Evolutionary conservation across 176 grass and related monocot species (phyloP), one percentile per base, ranked within the genome.

Genomic region (Musa acuminata): DNA sequence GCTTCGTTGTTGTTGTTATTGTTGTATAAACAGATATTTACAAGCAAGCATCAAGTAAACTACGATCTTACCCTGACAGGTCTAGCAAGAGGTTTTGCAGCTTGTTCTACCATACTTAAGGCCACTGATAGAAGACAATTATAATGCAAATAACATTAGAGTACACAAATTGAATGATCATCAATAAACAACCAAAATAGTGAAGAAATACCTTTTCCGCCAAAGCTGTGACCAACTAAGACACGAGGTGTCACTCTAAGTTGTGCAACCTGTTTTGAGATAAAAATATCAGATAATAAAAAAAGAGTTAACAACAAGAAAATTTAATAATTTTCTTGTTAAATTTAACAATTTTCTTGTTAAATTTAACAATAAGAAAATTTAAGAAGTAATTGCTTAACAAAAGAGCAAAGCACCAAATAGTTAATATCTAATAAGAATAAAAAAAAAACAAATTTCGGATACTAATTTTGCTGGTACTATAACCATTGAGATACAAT

Each of bases 31-130:
- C 1, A 11, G 17, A 17, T 4, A 51, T 51, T 50, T n/a, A 51
- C 29, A 49, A 17, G 67, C 17, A 70, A 70, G 43, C 48, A 70
- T 70, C 52, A 53, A 13, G 20, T 25, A 69, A 25, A 49, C 64
- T 80, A 13, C 49, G 5, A 20, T n/a, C 83, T 91, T 89, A 99
- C 95, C 83, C 86, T 84, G 60, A 99, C 95, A 80, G 95, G 90
- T 60, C 90, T 86, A 75, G 86, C 80, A 81, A 99, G 90, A 71
- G 95, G 90, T 88, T 94, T 99, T 74, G 95, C 95, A 85, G 88
- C 90, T 80, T 99, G 95, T 83, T 99, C 95, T 80, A 91, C 88
- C 95, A 99, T 99, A 79, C 90, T 99, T 82, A 99, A 82, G 62
- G 95, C 90, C 80, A 99, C 95, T 99, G 82, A 82, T 66, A 29